Conservation (phyloP, 352 stramenopile genomes). For the Pythium myriotylum region DNA sequence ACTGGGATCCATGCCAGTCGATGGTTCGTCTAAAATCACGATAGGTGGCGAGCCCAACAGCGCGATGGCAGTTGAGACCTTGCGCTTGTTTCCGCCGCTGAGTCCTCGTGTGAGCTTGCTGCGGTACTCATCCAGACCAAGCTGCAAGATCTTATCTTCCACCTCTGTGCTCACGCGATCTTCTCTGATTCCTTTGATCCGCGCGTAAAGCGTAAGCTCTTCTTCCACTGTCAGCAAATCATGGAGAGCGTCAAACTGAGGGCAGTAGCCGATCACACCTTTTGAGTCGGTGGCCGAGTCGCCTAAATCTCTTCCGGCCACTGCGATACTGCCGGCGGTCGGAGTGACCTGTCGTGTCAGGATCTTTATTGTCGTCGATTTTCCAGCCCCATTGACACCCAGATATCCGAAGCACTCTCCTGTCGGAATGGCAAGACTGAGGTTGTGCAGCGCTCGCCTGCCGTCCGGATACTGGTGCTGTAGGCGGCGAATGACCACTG, state of each 20-base stretch:
- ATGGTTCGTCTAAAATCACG: slow-evolving; percentile 96
- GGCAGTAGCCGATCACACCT: slow-evolving; percentile 85
- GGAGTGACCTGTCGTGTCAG: slow-evolving; percentile 42
- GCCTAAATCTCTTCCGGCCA: slow-evolving; percentile 55
- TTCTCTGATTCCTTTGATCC: slow-evolving; percentile 77
- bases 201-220: slow-evolving; percentile 89
- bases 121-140: slow-evolving; percentile 57
- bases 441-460: slow-evolving; percentile 43
- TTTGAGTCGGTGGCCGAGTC: background rate
- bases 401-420: slow-evolving; percentile 82
- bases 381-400: slow-evolving; percentile 78
- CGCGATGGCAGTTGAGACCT: slow-evolving; percentile 95
- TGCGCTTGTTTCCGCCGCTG: slow-evolving; percentile 94
- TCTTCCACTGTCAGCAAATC: slow-evolving; percentile 92
- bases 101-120: slow-evolving; percentile 45
- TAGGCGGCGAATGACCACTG: slow-evolving; percentile 52
- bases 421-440: slow-evolving; percentile 72
- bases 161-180: slow-evolving; percentile 42
- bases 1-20: slow-evolving; percentile 93
- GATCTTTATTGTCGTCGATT: slow-evolving; percentile 54
- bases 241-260: slow-evolving; percentile 95
- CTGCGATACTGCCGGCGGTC: slow-evolving; percentile 50
- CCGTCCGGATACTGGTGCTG: slow-evolving; percentile 43
- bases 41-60: slow-evolving; percentile 93
- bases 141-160: slow-evolving; percentile 56